Conservation (phyloP, 306 rosid species). For the Pachyrhizus erosus region DNA sequence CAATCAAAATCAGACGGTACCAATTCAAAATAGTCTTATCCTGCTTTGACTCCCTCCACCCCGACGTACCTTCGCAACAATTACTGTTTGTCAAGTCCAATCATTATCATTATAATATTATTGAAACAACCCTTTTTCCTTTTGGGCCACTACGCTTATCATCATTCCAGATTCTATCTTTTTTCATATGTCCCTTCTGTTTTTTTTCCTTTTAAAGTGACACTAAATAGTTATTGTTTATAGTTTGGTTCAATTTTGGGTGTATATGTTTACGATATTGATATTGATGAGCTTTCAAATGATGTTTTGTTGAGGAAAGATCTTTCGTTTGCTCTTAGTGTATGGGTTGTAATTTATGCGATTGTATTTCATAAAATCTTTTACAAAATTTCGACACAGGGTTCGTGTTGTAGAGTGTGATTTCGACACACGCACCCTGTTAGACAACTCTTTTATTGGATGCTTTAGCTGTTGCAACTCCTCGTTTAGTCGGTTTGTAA, state of each 20-base stretch:
- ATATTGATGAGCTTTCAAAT: background rate
- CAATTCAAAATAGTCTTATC: background rate
- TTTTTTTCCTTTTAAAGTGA: slow-evolving; percentile 13
- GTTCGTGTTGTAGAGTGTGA: too few species aligned
- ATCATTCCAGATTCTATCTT: background rate
- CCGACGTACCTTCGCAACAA: background rate
- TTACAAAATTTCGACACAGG: too few species aligned
- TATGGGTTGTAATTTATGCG: background rate
- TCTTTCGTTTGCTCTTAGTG: background rate
- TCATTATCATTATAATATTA: slow-evolving; percentile 36
- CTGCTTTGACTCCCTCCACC: slow-evolving; percentile 42
- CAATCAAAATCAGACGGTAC: background rate
- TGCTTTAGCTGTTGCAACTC: too few species aligned
- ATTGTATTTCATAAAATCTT: background rate
- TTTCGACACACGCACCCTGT: too few species aligned
- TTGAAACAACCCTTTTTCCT: background rate
- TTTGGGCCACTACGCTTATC: slow-evolving; percentile 24
- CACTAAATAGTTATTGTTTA: background rate
- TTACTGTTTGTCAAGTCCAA: background rate
- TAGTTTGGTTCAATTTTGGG: background rate
- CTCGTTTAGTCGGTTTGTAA: too few species aligned
- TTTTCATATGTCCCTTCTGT: slow-evolving; percentile 19
- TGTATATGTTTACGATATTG: background rate
- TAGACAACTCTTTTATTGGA: too few species aligned
- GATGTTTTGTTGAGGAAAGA: background rate